Conservation (phyloP, 2,329 filamentous ascomycete genomes). For the Metarhizium rileyi region DNA sequence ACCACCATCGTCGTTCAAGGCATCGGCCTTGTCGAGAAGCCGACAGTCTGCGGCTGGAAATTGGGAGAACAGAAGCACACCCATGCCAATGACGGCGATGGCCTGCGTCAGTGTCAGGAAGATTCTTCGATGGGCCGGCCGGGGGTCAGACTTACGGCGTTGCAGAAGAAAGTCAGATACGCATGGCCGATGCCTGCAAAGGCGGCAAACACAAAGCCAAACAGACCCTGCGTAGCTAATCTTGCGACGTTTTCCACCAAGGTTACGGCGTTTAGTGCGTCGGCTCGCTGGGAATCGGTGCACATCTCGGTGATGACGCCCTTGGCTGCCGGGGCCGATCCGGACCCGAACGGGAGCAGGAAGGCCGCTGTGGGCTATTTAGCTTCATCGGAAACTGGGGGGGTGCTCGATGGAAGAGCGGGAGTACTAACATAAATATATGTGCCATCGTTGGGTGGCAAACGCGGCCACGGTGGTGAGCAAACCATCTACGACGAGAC, state of each 20-base stretch:
- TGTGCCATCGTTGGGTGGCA: conserved; percentile 54
- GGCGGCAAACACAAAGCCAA: conserved; percentile 56
- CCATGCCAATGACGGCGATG: conserved; percentile 37
- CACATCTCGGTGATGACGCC: conserved; percentile 67
- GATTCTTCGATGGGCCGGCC: neutral
- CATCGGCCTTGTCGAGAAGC: conserved; percentile 19
- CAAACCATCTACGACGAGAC: conserved; percentile 52
- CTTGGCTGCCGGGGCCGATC: conserved; percentile 59
- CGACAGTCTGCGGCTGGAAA: conserved; percentile 30
- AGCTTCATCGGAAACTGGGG: too few relatives aligned
- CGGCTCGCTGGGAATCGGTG: conserved; percentile 47
- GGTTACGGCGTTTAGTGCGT: conserved; percentile 60
- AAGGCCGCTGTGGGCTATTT: conserved; percentile 37
- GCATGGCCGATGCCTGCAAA: conserved; percentile 50
- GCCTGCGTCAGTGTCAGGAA: conserved; percentile 24
- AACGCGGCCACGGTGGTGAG: conserved; percentile 55
- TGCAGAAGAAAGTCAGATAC: conserved; percentile 57
- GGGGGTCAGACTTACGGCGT: conserved; percentile 40
- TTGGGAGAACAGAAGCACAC: conserved; percentile 30
- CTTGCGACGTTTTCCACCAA: conserved; percentile 60
- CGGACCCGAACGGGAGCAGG: conserved; percentile 57
- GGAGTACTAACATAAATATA: conserved; percentile 44
- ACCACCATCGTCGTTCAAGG: neutral
- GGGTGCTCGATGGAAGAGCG: neutral
- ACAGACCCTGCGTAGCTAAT: conserved; percentile 53